Evolutionary conservation across 371 early-diverging fungal species (phyloP).

Genomic region (Scutellospora calospora): DNA sequence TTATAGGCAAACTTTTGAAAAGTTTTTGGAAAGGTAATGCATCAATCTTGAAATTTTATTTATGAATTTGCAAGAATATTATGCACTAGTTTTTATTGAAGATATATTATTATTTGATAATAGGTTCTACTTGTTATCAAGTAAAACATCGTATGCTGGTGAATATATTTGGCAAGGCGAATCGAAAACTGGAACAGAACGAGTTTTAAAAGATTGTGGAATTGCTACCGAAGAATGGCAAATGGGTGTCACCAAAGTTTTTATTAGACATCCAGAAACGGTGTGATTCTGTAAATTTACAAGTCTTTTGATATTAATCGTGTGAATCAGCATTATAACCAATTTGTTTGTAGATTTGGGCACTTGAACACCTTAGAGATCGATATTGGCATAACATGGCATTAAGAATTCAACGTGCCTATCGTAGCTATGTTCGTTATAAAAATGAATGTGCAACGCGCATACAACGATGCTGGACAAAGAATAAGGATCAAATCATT

Average conservation of each 20-base stretch:
- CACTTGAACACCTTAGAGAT: constrained; percentile 92
- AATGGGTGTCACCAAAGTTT: constrained; percentile 91
- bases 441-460: constrained; percentile 77
- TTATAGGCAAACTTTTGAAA: constrained; percentile 90
- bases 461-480: constrained; percentile 87
- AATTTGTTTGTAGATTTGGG: constrained; percentile 69
- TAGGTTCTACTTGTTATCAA: constrained; percentile 81
- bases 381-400: constrained; percentile 98
- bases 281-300: constrained; percentile 47
- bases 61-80: background rate
- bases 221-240: constrained; percentile 95
- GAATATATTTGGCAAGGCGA: constrained; percentile 91
- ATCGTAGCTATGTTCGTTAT: constrained; percentile 81
- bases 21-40: constrained; percentile 76
- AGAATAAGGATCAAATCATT: constrained; percentile 90
- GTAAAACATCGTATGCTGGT: constrained; percentile 85
- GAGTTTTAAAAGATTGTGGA: constrained; percentile 87
- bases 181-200: constrained; percentile 69
- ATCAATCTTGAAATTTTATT: background rate
- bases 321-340: background rate
- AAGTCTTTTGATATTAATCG: background rate
- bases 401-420: constrained; percentile 92
- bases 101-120: constrained; percentile 27
- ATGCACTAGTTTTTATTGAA: background rate
- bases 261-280: constrained; percentile 96